phyloP scores from a whole-genome alignment of 2,329 filamentous ascomycete genomes.

The Exserohilum turcica region DNA sequence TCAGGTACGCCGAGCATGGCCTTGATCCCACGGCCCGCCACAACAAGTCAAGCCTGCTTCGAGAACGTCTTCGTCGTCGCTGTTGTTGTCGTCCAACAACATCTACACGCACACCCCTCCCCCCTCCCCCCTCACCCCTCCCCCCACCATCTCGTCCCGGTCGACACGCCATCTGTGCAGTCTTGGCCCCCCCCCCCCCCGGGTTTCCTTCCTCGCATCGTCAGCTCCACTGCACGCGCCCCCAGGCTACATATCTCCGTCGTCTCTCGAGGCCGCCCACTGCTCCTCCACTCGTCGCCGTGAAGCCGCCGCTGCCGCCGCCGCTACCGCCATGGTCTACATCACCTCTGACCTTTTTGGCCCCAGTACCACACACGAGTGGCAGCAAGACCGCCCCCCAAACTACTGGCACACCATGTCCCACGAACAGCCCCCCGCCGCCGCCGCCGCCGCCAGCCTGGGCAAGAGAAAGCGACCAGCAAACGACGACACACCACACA shows the following conservation, averaged over 20 bases:
- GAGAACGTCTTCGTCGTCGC: background rate
- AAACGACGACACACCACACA: slow-evolving; percentile 17
- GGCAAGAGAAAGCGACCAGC: slow-evolving; percentile 41
- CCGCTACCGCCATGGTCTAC: slow-evolving; percentile 37
- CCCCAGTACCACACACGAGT: slow-evolving; percentile 19
- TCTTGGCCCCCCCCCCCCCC: background rate
- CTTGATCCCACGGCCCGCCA: slow-evolving; percentile 3
- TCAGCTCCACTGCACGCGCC: slow-evolving; percentile 8
- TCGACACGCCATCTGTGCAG: background rate
- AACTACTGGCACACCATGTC: slow-evolving; percentile 28
- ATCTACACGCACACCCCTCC: background rate
- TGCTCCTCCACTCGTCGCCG: slow-evolving; percentile 16
- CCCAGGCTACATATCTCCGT: slow-evolving; percentile 5
- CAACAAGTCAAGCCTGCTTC: slow-evolving; percentile 10
- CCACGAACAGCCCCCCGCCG: slow-evolving; percentile 20
- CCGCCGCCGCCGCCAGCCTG: slow-evolving; percentile 13
- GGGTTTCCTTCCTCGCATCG: background rate
- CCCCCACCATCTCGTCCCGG: slow-evolving; percentile 7
- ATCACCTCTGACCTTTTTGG: slow-evolving; percentile 46
- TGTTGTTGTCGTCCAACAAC: background rate
- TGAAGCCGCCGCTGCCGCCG: slow-evolving; percentile 4
- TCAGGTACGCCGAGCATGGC: slow-evolving; percentile 23
- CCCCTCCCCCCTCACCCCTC: background rate
- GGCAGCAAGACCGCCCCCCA: slow-evolving; percentile 6
- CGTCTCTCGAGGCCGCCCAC: background rate